Conservation (phyloP, 1,284 basidiomycete species). For the Mrakiaceae sp. region DNA sequence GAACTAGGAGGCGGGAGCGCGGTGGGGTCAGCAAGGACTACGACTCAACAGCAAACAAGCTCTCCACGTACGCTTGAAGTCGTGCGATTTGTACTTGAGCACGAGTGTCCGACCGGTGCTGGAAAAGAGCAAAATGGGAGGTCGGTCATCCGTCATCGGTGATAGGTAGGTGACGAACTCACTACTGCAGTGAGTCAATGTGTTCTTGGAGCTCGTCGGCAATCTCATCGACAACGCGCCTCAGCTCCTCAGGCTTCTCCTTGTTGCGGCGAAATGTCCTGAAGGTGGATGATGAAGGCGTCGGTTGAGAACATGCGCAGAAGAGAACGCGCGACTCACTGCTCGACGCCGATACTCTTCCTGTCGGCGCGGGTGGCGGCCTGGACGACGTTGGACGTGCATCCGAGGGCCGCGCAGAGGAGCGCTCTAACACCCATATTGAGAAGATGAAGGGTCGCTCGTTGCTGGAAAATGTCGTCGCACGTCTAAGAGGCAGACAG, state of each 20-base stretch:
- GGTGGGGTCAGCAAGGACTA: no score
- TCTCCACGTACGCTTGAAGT: conserved; percentile 5
- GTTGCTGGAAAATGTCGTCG: conserved; percentile 66
- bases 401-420: conserved; percentile 50
- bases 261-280: conserved; percentile 37
- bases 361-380: conserved; percentile 63
- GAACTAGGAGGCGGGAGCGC: conserved; percentile 40
- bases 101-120: conserved; percentile 34
- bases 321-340: conserved; percentile 39
- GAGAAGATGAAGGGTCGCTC: conserved; percentile 62
- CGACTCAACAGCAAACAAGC: no score
- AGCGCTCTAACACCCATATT: conserved; percentile 67
- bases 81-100: conserved; percentile 32
- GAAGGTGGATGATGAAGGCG: conserved; percentile 60
- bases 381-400: conserved; percentile 67
- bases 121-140: conserved; percentile 15
- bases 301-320: conserved; percentile 49
- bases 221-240: conserved; percentile 27
- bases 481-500: conserved; percentile 48
- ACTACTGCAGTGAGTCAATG: conserved; percentile 42
- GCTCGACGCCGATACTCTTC: conserved; percentile 81
- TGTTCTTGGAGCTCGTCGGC: conserved; percentile 68
- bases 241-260: no score
- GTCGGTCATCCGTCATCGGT: not conserved
- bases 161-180: no score